These are phyloP conservation scores for Xylariaceae sp. DNA, from an alignment of 2,329 filamentous ascomycete species.

Conservation along the genomic window DNA sequence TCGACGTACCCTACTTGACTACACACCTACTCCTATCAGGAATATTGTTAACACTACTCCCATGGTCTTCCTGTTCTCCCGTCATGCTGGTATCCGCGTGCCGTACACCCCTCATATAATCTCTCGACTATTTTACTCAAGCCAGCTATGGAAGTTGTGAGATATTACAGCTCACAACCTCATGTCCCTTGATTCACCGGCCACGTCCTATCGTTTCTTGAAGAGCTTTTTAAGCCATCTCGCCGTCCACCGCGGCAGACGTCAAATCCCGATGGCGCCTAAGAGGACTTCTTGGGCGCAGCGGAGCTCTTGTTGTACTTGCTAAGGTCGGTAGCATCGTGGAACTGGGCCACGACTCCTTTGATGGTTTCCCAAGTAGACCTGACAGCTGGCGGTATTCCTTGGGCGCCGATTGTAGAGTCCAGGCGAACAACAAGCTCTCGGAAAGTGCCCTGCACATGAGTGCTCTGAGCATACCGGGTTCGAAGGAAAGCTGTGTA, in stretches of 20 bases:
- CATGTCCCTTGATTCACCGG: too few species aligned
- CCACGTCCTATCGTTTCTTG: too few species aligned
- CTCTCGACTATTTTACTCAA: too few species aligned
- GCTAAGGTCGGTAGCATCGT: conserved; percentile 72
- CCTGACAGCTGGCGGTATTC: conserved; percentile 72
- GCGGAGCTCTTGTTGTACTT: conserved; percentile 60
- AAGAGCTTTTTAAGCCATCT: too few species aligned
- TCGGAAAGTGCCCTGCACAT: conserved; percentile 79
- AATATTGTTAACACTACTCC: too few species aligned
- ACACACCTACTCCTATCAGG: too few species aligned
- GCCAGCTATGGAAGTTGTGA: too few species aligned
- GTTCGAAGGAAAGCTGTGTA: conserved; percentile 93
- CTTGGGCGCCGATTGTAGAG: conserved; percentile 77
- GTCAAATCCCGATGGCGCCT: conserved; percentile 25
- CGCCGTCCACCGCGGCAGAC: conserved; percentile 20
- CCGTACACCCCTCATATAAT: too few species aligned
- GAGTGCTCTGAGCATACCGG: conserved; percentile 81
- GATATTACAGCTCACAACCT: too few species aligned
- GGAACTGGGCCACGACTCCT: conserved; percentile 64
- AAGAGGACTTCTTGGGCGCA: conserved; percentile 61
- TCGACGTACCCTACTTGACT: too few species aligned
- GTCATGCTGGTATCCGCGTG: too few species aligned
- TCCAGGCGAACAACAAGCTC: conserved; percentile 72
- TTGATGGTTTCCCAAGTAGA: conserved; percentile 80
- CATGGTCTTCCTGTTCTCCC: too few species aligned